Conservation (phyloP, 495 filamentous ascomycete species). For the Darksidea phi region DNA sequence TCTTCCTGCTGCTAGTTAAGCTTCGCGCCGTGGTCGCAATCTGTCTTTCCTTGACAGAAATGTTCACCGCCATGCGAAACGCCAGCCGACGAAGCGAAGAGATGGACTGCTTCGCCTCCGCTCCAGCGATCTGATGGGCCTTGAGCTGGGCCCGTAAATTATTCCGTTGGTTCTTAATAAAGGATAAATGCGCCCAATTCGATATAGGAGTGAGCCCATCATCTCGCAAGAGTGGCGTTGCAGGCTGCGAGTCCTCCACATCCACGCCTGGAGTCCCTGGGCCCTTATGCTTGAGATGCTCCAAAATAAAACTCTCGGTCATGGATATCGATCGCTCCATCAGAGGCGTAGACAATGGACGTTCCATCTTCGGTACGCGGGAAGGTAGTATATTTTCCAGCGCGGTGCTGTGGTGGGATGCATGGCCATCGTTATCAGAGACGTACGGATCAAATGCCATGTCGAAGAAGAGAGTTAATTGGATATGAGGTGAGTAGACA, state of each 20-base stretch:
- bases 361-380: constrained; percentile 26
- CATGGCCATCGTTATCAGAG: constrained; percentile 15
- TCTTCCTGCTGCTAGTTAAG: constrained; percentile 25
- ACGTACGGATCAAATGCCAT: constrained; percentile 9
- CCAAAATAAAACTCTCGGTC: constrained; percentile 27
- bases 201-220: constrained; percentile 12
- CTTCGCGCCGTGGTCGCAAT: constrained; percentile 24
- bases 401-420: background rate
- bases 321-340: constrained; percentile 15
- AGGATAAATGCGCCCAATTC: constrained; percentile 32
- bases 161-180: constrained; percentile 33
- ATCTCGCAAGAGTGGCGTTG: constrained; percentile 1
- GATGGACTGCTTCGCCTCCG: constrained; percentile 24
- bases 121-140: constrained; percentile 20
- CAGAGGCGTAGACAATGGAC: constrained; percentile 16
- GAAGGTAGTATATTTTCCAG: constrained; percentile 30
- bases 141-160: constrained; percentile 17
- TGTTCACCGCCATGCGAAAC: constrained; percentile 36
- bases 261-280: background rate
- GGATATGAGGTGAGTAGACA: constrained; percentile 6
- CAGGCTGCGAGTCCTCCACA: background rate
- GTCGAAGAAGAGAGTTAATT: constrained; percentile 1
- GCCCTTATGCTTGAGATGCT: background rate
- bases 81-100: constrained; percentile 26
- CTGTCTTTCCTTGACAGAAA: constrained; percentile 34